A percentile compares a stretch with the other conserved stretches of the same genome.
These are phyloP conservation scores for Mycena rebaudengoi DNA, from an alignment of 768 basidiomycete species.

Conservation along the genomic window DNA sequence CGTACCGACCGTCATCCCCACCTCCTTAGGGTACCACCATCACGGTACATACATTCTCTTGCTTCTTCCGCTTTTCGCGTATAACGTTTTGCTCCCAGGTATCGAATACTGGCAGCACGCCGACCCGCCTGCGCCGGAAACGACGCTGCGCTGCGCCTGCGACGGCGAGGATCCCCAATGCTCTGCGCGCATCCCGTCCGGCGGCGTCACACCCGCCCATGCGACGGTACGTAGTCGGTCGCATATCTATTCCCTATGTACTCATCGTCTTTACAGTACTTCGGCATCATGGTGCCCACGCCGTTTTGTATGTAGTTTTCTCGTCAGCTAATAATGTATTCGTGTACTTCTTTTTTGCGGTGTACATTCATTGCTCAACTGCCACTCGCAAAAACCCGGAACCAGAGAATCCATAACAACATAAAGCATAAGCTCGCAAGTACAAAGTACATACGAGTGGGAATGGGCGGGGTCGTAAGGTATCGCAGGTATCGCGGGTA, in stretches of 20 bases:
- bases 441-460: no score
- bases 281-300: conserved; percentile 21
- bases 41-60: conserved; percentile 46
- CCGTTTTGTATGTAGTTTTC: conserved; percentile 13
- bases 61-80: not conserved
- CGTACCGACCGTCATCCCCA: conserved; percentile 61
- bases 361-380: no score
- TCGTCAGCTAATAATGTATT: no score
- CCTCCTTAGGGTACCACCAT: conserved; percentile 58
- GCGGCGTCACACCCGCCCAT: conserved; percentile 56
- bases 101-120: conserved; percentile 60
- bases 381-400: no score
- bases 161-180: conserved; percentile 60
- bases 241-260: not conserved
- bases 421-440: no score
- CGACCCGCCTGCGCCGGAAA: conserved; percentile 51
- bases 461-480: no score
- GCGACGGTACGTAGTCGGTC: conserved; percentile 44
- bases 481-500: no score
- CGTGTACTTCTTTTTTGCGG: no score
- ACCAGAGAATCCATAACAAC: no score
- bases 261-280: not conserved
- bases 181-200: conserved; percentile 56
- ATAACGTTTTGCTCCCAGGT: conserved; percentile 37
- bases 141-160: conserved; percentile 49